Base-by-base conservation (phyloP, 805 yeast genomes). In the Lipomyces yamadae region DNA sequence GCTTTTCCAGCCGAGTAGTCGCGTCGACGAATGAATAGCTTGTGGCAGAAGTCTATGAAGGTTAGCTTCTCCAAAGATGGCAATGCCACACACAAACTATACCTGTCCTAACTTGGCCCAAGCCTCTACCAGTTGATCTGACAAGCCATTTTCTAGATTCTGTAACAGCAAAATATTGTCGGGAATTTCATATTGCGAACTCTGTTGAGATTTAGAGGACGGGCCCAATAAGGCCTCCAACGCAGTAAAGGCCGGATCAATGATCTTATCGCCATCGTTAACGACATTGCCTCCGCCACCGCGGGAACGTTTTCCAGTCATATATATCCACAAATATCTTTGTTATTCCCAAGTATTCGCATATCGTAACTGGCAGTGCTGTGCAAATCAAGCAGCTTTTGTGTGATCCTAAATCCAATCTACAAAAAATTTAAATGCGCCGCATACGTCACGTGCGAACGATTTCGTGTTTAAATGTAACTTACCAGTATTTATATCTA, bases 81-180 rank as follows among this genome's bases (percentile, higher is more conserved):
- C 34, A 1, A 30, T 15, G 7, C 7, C 42, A 29, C 33, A 32
- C 4, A 39, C 29, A 30, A 8, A 59, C 67, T 42, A 6, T 48
- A 67, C 70, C 57, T 58, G 34, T 5, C 62, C 69, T 5, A 37
- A 30, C 7, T 33, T 45, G 10, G 61, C 67, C 70, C 70, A 67
- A 2, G 66, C 66, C 13, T 59, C 15, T 1, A 65, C 64, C 37
- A 67, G 64, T 24, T 61, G 53, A 3, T 60, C 64, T 5, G 62
- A 62, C 7, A 67, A 61, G 5, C 69, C 66, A 13, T 45, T 45
- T n/a, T 67, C 70, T 8, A 67, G 58, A 34, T 60, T 24, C 53
- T 29, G 24, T 18, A 63, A 4, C 1, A 61, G 65, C 54, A 34
- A 10, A 29, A 15, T 45, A 7, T 35, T 18, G 29, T 56, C 37